A percentile compares a stretch with the other conserved stretches of the same genome.
phyloP scores from a whole-genome alignment of 164 flowering plant genomes.

The Vitis rupestris region DNA sequence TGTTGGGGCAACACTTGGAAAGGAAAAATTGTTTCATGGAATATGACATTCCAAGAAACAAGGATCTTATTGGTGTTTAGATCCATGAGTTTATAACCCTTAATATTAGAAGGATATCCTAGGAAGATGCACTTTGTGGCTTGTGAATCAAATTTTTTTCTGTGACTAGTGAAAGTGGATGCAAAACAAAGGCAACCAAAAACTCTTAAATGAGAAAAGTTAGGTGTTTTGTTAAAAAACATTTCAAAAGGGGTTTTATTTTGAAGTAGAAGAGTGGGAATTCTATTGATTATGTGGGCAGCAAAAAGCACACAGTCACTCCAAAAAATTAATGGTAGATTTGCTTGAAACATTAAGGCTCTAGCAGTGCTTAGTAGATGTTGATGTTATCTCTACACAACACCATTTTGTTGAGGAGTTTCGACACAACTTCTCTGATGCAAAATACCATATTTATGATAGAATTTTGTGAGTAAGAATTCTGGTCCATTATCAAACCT shows the following conservation, averaged over 20 bases:
- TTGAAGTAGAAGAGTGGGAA: background rate
- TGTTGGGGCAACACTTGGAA: background rate
- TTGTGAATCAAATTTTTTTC: background rate
- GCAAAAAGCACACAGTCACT: background rate
- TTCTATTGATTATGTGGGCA: background rate
- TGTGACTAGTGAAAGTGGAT: background rate
- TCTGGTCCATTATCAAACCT: background rate
- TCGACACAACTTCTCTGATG: too few species aligned
- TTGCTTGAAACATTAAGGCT: too few species aligned
- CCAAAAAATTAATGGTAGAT: too few species aligned
- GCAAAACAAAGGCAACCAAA: conserved; percentile 8
- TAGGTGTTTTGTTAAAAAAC: background rate
- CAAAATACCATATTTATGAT: too few species aligned
- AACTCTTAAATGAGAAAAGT: background rate
- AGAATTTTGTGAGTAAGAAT: background rate
- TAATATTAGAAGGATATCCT: background rate
- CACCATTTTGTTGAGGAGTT: too few species aligned
- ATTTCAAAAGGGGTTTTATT: background rate
- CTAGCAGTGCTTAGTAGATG: too few species aligned
- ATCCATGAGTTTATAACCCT: conserved; percentile 7
- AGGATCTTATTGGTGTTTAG: too few species aligned
- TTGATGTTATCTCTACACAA: too few species aligned
- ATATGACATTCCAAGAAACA: conserved; percentile 4
- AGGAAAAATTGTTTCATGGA: background rate
- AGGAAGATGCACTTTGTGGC: conserved; percentile 2